Base-by-base conservation (phyloP, 352 stramenopile species). In the Globisporangium emineosum region DNA sequence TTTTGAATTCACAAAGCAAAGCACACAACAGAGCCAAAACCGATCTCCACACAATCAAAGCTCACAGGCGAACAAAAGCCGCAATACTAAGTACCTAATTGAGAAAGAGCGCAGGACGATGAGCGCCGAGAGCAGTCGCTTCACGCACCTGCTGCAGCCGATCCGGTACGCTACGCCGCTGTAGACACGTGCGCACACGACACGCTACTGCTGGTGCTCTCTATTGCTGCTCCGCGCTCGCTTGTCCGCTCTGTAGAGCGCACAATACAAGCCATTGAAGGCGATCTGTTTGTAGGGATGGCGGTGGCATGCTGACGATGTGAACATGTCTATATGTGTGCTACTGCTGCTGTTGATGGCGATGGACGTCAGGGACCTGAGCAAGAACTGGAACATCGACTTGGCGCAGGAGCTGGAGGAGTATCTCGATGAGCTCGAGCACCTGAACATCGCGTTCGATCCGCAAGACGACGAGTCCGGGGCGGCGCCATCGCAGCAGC, bases 311-410 rank as follows among this genome's bases (percentile, higher is more conserved):
- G 25, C 49, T 55, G 27, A 54, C 47, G 37, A 45, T 45, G 37
- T 15, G 37, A n/a, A 23, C 7, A 17, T 55, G 30, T 30, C 8
- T 23, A 5, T 35, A n/a, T 63, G 9, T 27, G 10, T 59, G 43
- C 15, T 13, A 8, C 5, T 25, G 1, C 5, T 37, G 33, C 9
- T 59, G 35, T 3, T 61, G 4, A 13, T 45, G 3, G 12, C 6
- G 37, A 10, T 45, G 37, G 29, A 32, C 29, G 29, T 5, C 60
- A 97, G 88, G 25, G 90, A 97, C 68, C 70, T 97, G 71, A 93
- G 86, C 57, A 85, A 94, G 75, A 97, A 96, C 75, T 96, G 88
- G 84, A 93, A 96, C 71, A 96, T 97, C 56, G 86, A 97, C 62
- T 61, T 97, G n/a, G 90, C 89, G 21, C 70, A 83, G 23, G 89